phyloP scores from a whole-genome alignment of 768 basidiomycete genomes.

The Serendipita sp. region DNA sequence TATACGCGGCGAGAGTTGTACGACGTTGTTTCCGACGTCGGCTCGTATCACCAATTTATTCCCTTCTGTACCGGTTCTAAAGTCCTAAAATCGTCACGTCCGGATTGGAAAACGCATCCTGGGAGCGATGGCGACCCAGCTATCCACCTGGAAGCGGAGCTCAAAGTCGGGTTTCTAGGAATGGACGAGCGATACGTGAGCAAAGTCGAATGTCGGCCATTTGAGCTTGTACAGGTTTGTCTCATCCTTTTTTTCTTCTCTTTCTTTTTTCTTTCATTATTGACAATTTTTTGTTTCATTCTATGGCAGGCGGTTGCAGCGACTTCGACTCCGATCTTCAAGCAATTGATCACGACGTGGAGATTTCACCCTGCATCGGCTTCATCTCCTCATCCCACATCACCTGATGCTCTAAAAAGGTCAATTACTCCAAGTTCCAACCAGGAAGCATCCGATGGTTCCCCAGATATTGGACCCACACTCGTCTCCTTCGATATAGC shows the following conservation, averaged over 20 bases:
- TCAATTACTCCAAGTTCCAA: background rate
- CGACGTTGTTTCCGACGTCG: slow-evolving; percentile 72
- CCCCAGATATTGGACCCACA: slow-evolving; percentile 35
- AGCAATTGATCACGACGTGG: slow-evolving; percentile 57
- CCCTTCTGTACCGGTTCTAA: slow-evolving; percentile 74
- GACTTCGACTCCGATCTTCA: slow-evolving; percentile 59
- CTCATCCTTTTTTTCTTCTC: background rate
- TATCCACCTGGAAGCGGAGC: slow-evolving; percentile 60
- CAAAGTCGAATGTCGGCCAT: slow-evolving; percentile 63
- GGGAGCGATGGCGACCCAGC: slow-evolving; percentile 20
- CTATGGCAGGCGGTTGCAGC: slow-evolving; percentile 47
- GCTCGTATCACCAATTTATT: slow-evolving; percentile 70
- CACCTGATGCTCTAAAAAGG: slow-evolving; percentile 7
- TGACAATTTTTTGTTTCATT: background rate
- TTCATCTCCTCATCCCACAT: slow-evolving; percentile 26
- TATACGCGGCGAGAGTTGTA: slow-evolving; percentile 71
- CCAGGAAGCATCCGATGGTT: background rate
- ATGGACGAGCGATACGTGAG: slow-evolving; percentile 82
- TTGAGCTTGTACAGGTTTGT: slow-evolving; percentile 64
- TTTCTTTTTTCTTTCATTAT: background rate
- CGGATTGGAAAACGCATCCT: slow-evolving; percentile 13
- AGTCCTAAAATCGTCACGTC: slow-evolving; percentile 31
- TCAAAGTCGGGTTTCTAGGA: slow-evolving; percentile 76
- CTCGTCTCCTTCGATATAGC: slow-evolving; percentile 70
- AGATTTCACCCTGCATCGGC: slow-evolving; percentile 44